Conservation (phyloP, 768 basidiomycete genomes). For the Panaeolus papilionaceus region DNA sequence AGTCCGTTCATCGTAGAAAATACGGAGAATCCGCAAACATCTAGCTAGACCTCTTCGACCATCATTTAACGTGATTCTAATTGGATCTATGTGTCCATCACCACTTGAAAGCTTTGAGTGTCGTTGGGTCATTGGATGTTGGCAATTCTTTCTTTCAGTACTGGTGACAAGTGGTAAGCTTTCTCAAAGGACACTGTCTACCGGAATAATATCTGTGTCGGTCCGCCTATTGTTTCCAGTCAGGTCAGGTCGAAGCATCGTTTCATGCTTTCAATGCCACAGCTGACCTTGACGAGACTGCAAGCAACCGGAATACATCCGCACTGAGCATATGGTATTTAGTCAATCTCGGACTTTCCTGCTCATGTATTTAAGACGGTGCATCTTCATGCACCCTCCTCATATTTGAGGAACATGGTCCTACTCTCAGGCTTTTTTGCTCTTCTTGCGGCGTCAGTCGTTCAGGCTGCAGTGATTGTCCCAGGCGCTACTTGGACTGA, state of each 20-base stretch:
- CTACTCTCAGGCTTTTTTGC: slow-evolving; percentile 18
- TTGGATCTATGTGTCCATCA: no score
- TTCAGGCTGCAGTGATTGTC: slow-evolving; percentile 54
- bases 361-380: background rate
- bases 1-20: background rate
- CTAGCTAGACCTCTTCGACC: no score
- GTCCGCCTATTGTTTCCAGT: background rate
- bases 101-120: no score
- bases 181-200: no score
- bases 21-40: background rate
- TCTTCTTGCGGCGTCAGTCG: slow-evolving; percentile 22
- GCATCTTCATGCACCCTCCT: background rate
- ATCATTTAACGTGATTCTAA: no score
- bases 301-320: slow-evolving; percentile 5
- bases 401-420: background rate
- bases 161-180: no score
- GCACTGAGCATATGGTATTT: slow-evolving; percentile 5
- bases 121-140: no score
- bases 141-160: no score
- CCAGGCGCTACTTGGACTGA: slow-evolving; percentile 69
- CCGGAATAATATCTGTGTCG: background rate
- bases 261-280: background rate
- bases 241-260: background rate
- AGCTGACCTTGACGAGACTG: background rate
- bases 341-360: slow-evolving; percentile 2